These are phyloP conservation scores for Venturia oleaginea DNA, from an alignment of 2,329 filamentous ascomycete genomes.

Conservation along the genomic window DNA sequence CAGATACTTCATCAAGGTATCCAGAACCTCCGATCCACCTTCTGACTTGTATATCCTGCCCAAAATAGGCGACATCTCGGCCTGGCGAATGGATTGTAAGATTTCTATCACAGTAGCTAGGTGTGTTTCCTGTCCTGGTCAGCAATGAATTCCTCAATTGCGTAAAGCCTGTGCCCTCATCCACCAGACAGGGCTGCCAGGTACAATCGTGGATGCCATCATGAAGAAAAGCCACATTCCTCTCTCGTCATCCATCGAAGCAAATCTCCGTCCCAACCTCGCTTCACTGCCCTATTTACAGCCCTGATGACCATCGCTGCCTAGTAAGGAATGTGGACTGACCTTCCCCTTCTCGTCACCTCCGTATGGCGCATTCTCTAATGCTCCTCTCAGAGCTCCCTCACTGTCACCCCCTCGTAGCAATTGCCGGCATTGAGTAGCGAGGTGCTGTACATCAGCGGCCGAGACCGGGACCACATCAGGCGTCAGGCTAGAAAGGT, in stretches of 20 bases:
- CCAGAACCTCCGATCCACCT: slow-evolving; percentile 74
- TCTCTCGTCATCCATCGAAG: background rate
- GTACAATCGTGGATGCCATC: background rate
- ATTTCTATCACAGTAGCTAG: slow-evolving; percentile 85
- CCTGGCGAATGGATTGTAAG: slow-evolving; percentile 89
- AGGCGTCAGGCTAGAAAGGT: slow-evolving; percentile 72
- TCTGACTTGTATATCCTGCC: slow-evolving; percentile 69
- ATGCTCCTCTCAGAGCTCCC: slow-evolving; percentile 71
- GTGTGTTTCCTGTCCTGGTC: slow-evolving; percentile 60
- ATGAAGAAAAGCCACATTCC: background rate
- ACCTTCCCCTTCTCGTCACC: slow-evolving; percentile 46
- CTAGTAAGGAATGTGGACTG: slow-evolving; percentile 21
- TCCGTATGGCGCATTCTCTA: slow-evolving; percentile 74
- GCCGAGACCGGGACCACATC: slow-evolving; percentile 65
- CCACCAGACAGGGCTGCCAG: background rate
- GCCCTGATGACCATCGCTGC: background rate
- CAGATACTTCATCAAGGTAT: slow-evolving; percentile 97
- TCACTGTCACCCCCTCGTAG: slow-evolving; percentile 79
- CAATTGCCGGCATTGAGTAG: slow-evolving; percentile 77
- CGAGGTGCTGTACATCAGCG: slow-evolving; percentile 66
- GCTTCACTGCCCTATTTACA: background rate
- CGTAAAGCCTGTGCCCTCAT: background rate
- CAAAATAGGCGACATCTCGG: slow-evolving; percentile 86
- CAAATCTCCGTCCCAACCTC: background rate
- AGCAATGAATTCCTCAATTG: background rate